Evolutionary conservation across 805 yeast species (phyloP).

Genomic region (Kodamaea hsintzibuensis): DNA sequence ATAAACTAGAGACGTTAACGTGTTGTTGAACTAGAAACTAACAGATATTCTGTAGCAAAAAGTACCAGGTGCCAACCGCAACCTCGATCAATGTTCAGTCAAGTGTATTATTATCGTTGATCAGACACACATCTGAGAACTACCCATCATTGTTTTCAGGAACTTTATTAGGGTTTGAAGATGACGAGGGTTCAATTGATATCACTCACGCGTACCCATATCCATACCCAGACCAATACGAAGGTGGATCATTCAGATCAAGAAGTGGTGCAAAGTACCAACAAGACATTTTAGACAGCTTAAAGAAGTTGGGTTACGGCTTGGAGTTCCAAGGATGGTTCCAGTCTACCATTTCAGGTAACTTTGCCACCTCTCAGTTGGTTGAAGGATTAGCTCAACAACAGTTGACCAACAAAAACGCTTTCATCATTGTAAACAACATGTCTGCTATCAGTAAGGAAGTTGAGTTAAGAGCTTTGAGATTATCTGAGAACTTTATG

Average conservation of each 20-base stretch:
- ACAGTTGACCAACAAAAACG: slow-evolving; percentile 56
- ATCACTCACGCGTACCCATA: slow-evolving; percentile 66
- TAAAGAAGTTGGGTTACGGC: slow-evolving; percentile 64
- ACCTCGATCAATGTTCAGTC: slow-evolving; percentile 48
- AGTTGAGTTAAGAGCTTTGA: slow-evolving; percentile 65
- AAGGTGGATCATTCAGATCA: slow-evolving; percentile 59
- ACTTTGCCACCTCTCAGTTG: slow-evolving; percentile 62
- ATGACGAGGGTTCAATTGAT: slow-evolving; percentile 48
- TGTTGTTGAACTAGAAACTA: background rate
- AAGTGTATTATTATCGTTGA: slow-evolving; percentile 55
- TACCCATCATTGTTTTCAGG: slow-evolving; percentile 67
- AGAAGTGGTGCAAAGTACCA: slow-evolving; percentile 68
- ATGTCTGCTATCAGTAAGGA: slow-evolving; percentile 67
- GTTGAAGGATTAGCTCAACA: slow-evolving; percentile 69
- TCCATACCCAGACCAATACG: slow-evolving; percentile 66
- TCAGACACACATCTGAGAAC: slow-evolving; percentile 66
- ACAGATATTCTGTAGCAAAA: slow-evolving; percentile 13
- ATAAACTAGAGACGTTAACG: background rate
- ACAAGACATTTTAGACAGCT: slow-evolving; percentile 61
- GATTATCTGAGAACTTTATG: slow-evolving; percentile 64
- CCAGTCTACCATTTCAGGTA: slow-evolving; percentile 67
- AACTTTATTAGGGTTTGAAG: slow-evolving; percentile 73
- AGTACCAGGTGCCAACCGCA: slow-evolving; percentile 37
- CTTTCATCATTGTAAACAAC: slow-evolving; percentile 66
- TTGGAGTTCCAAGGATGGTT: slow-evolving; percentile 81